A percentile compares a stretch with the other conserved stretches of the same genome.
These are phyloP conservation scores for Fusarium sp. DNA, from an alignment of 2,329 filamentous ascomycete genomes.

Conservation along the genomic window DNA sequence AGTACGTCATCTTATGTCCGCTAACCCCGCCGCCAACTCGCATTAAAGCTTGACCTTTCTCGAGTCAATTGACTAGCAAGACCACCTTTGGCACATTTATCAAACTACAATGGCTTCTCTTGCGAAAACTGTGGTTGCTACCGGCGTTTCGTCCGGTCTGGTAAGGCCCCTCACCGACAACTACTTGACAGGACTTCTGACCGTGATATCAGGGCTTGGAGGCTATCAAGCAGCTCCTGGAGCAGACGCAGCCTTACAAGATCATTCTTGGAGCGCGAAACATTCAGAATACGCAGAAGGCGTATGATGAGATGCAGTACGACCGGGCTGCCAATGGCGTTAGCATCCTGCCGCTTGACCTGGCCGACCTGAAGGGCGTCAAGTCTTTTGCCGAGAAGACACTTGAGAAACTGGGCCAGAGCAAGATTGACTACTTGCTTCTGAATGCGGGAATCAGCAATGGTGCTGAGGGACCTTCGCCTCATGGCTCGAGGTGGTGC, in stretches of 20 bases:
- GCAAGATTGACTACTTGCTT: conserved; percentile 64
- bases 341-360: conserved; percentile 64
- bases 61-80: too few relatives aligned
- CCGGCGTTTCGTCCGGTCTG: conserved; percentile 65
- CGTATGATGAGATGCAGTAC: conserved; percentile 60
- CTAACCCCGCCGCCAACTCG: conserved; percentile 39
- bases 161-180: conserved; percentile 54
- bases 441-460: conserved; percentile 65
- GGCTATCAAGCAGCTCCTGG: conserved; percentile 66
- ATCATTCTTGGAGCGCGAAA: conserved; percentile 68
- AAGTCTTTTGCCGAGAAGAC: conserved; percentile 63
- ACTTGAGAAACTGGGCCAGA: conserved; percentile 58
- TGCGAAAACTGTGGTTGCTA: conserved; percentile 67
- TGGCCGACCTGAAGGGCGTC: conserved; percentile 62
- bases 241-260: conserved; percentile 61
- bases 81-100: too few relatives aligned
- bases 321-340: conserved; percentile 59
- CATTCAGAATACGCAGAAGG: conserved; percentile 57
- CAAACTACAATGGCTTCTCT: conserved; percentile 54
- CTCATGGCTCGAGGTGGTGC: conserved; percentile 64
- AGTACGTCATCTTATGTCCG: conserved; percentile 40
- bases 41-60: conserved; percentile 5
- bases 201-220: conserved; percentile 63
- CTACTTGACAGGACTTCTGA: not conserved
- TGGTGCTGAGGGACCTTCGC: conserved; percentile 53